Conservation (phyloP, 306 rosid species). For the Casuarina equisetifolia region DNA sequence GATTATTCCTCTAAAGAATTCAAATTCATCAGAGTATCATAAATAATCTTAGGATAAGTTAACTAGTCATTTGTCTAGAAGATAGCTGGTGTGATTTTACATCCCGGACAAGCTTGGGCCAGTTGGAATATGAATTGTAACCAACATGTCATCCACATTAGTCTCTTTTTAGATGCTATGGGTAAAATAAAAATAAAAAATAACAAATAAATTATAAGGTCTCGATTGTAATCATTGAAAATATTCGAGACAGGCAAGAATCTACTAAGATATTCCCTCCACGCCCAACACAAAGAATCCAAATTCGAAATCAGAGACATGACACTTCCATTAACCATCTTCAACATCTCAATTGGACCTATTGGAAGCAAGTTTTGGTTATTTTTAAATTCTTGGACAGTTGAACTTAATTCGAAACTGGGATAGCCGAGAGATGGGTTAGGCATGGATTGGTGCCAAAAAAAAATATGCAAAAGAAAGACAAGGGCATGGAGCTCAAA, state of each 20-base stretch:
- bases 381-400: neutral
- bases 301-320: neutral
- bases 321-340: neutral
- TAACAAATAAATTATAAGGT: no score
- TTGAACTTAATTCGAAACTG: neutral
- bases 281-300: neutral
- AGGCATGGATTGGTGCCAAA: neutral
- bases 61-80: conserved; percentile 21
- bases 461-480: neutral
- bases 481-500: neutral
- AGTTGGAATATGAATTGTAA: conserved; percentile 23
- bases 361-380: neutral
- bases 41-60: neutral
- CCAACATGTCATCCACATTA: conserved; percentile 32
- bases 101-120: conserved; percentile 27
- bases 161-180: conserved; percentile 9
- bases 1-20: conserved; percentile 6
- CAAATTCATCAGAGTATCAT: neutral
- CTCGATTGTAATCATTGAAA: conserved; percentile 18
- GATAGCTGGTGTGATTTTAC: conserved; percentile 6
- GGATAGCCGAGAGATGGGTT: neutral
- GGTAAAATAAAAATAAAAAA: neutral
- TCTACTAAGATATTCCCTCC: neutral
- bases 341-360: neutral
- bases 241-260: conserved; percentile 5